Base-by-base conservation (phyloP, 2,329 filamentous ascomycete genomes). In the Aspergillus clavatus region DNA sequence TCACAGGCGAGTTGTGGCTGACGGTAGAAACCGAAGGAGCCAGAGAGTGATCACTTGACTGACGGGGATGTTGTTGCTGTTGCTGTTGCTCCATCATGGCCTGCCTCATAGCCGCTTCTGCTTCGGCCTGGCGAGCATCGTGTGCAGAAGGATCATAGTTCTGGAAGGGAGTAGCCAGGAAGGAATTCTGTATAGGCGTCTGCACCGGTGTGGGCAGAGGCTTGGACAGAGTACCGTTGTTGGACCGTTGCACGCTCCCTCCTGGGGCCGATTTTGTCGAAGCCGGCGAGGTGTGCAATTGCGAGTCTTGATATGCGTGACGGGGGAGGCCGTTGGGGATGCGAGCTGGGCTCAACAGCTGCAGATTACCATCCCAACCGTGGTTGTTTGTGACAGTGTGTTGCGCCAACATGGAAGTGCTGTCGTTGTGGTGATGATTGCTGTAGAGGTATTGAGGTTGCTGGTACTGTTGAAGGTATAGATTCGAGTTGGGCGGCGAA, bases 61-160 rank as follows among this genome's bases (percentile, higher is more conserved):
- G 69, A 35, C 63, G 63, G 39, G 66, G 63, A 14, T 60, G 58
- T 58, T 68, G 55, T 3, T 60, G 49, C 42, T 62, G 56, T 42
- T 58, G 54, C 39, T 68, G 60, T 21, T 71, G 69, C n/a, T 71
- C 78, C 68, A 82, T 72, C 47, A 77, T 69, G 46, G 75, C 76
- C 48, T 75, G 73, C 68, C 77, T 79, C 76, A 82, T 81, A 40
- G 77, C 79, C 61, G 77, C 69, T 57, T 81, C 78, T n/a, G 77
- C 73, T 8, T 73, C 70, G 51, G 71, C 63, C 57, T 62, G 61
- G 43, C 59, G 61, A 43, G 54, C 64, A 63, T 77, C 70, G 16
- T 71, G 61, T 10, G 67, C 62, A 1, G 67, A 63, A 2, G 62
- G 60, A 36, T 71, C 67, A 63, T 71, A 75, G 54, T 66, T 70